These are phyloP conservation scores for Quercus lobata DNA, from an alignment of 331 rosid species.

Conservation along the genomic window DNA sequence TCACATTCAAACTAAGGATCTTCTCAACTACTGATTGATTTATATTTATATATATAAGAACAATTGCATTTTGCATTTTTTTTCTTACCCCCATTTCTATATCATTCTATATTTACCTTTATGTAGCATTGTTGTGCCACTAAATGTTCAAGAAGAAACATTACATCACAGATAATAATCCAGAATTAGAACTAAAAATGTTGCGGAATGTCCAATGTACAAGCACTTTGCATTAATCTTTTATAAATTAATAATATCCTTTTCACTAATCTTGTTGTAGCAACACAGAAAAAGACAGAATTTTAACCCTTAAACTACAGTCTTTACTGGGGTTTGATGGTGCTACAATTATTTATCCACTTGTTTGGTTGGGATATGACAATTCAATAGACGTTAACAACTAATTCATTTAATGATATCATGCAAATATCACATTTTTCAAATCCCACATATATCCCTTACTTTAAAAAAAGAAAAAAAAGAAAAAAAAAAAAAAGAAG, in stretches of 20 bases:
- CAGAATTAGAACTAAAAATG: conserved; percentile 15
- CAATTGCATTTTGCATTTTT: neutral
- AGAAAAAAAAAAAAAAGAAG: neutral
- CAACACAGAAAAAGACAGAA: conserved; percentile 2
- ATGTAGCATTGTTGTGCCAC: conserved; percentile 30
- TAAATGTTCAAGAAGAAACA: conserved; percentile 34
- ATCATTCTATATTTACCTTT: conserved; percentile 8
- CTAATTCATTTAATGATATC: neutral
- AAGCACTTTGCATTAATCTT: conserved; percentile 40
- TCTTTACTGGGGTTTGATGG: neutral
- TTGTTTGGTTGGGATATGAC: neutral
- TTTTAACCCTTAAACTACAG: neutral
- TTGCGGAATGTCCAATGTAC: conserved; percentile 55
- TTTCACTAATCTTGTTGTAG: conserved; percentile 27
- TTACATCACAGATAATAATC: conserved; percentile 45
- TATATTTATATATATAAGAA: neutral
- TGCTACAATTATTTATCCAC: neutral
- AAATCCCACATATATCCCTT: neutral
- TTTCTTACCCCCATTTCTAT: conserved; percentile 10
- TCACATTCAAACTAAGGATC: conserved; percentile 37
- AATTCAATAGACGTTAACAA: neutral
- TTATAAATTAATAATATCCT: conserved; percentile 13
- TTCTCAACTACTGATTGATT: conserved; percentile 16
- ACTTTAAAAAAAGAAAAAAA: neutral
- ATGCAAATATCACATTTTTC: neutral